Conservation (phyloP, 495 filamentous ascomycete species). For the Neurospora sp. region DNA sequence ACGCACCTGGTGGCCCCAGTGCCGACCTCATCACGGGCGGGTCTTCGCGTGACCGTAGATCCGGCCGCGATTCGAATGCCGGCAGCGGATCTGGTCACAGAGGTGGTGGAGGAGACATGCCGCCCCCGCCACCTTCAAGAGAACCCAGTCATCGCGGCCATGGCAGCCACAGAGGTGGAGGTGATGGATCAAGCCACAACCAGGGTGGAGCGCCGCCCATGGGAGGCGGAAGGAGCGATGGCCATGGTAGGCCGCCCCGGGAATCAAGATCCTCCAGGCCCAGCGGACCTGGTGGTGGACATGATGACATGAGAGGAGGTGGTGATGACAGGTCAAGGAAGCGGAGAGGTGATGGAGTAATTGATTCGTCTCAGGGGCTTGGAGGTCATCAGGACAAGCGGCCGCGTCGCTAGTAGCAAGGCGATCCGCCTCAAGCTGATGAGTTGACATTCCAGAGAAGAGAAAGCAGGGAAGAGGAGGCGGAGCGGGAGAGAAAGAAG, state of each 20-base stretch:
- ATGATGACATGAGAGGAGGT: slow-evolving; percentile 12
- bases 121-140: slow-evolving; percentile 10
- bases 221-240: slow-evolving; percentile 5
- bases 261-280: slow-evolving; percentile 17
- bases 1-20: slow-evolving; percentile 1
- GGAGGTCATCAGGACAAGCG: slow-evolving; percentile 22
- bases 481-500: background rate
- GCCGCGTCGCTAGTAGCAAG: slow-evolving; percentile 16
- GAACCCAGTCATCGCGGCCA: slow-evolving; percentile 17
- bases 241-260: slow-evolving; percentile 10
- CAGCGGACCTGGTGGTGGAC: slow-evolving; percentile 1
- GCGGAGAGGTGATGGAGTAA: slow-evolving; percentile 20
- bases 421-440: background rate
- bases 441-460: background rate
- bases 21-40: slow-evolving; percentile 9
- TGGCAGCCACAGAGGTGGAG: slow-evolving; percentile 8
- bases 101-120: slow-evolving; percentile 15
- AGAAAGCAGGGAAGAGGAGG: background rate
- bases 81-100: slow-evolving; percentile 8
- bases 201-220: background rate
- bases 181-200: background rate
- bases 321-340: slow-evolving; percentile 22
- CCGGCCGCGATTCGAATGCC: slow-evolving; percentile 15
- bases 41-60: slow-evolving; percentile 10
- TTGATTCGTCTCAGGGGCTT: slow-evolving; percentile 4